Evolutionary conservation across 495 filamentous ascomycete species (phyloP).

Genomic region (Hypoxylon lienhwacheense): DNA sequence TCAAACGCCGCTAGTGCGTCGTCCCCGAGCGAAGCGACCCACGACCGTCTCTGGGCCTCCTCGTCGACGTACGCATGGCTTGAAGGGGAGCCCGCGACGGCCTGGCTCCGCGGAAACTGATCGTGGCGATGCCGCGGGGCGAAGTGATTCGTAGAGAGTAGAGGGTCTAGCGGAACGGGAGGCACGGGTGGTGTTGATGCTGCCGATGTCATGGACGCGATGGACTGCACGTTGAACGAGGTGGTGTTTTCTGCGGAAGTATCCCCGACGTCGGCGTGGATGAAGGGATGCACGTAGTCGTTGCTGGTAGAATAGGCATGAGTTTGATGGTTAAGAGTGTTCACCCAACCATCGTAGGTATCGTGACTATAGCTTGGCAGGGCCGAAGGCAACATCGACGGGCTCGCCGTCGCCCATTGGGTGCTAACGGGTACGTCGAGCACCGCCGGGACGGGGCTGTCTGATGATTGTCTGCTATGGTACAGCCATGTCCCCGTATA

Average conservation of each 20-base stretch:
- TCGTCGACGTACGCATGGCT: conserved; percentile 7
- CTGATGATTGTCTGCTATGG: conserved; percentile 30
- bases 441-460: conserved; percentile 26
- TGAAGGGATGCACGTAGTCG: conserved; percentile 19
- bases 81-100: not conserved
- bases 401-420: conserved; percentile 16
- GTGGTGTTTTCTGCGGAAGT: conserved; percentile 14
- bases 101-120: conserved; percentile 11
- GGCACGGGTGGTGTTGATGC: conserved; percentile 30
- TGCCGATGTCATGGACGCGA: conserved; percentile 27
- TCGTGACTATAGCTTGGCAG: conserved; percentile 20
- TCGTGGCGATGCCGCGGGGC: conserved; percentile 11
- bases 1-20: conserved; percentile 31
- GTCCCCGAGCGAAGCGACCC: conserved; percentile 29
- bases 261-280: conserved; percentile 12
- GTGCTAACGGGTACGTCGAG: conserved; percentile 17
- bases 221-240: conserved; percentile 17
- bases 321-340: conserved; percentile 13
- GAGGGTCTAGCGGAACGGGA: conserved; percentile 28
- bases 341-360: conserved; percentile 27
- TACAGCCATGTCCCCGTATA: conserved; percentile 27
- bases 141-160: conserved; percentile 18
- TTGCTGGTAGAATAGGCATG: conserved; percentile 11
- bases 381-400: conserved; percentile 26
- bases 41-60: conserved; percentile 19